Conservation (phyloP, 2,329 filamentous ascomycete genomes). For the Diplodia corticola region DNA sequence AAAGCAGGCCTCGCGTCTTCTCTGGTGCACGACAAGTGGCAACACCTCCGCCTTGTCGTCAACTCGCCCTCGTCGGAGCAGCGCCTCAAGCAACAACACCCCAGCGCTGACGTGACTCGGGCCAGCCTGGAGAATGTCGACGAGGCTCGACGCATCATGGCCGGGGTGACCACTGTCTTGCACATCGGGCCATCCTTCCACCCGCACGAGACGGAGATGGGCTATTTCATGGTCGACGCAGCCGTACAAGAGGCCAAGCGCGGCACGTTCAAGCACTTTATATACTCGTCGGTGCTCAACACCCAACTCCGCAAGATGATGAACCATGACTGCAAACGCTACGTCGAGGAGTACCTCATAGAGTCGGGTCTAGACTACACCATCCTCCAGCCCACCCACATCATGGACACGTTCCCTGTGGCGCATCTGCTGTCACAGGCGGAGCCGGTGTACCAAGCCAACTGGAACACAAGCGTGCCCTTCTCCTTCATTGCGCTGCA, state of each 20-base stretch:
- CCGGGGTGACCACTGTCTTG: slow-evolving; percentile 34
- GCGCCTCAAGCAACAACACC: slow-evolving; percentile 34
- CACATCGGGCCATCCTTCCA: slow-evolving; percentile 41
- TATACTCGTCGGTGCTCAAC: slow-evolving; percentile 38
- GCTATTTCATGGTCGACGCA: slow-evolving; percentile 42
- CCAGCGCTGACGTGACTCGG: slow-evolving; percentile 36
- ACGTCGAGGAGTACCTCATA: slow-evolving; percentile 40
- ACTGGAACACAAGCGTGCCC: slow-evolving; percentile 28
- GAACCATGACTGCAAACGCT: slow-evolving; percentile 41
- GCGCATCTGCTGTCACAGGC: slow-evolving; percentile 27
- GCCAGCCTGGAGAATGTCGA: slow-evolving; percentile 32
- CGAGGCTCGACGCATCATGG: slow-evolving; percentile 31
- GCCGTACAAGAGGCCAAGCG: slow-evolving; percentile 29
- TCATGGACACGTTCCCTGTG: slow-evolving; percentile 37
- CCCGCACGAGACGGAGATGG: slow-evolving; percentile 36
- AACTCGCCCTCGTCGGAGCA: slow-evolving; percentile 32
- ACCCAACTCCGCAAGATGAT: slow-evolving; percentile 38
- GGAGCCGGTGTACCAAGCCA: slow-evolving; percentile 27
- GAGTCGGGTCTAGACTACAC: slow-evolving; percentile 38
- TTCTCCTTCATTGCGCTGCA: slow-evolving; percentile 32
- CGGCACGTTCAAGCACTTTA: slow-evolving; percentile 37
- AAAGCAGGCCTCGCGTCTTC: slow-evolving; percentile 39
- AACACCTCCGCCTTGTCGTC: slow-evolving; percentile 38
- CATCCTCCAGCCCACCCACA: slow-evolving; percentile 39
- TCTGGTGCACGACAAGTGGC: slow-evolving; percentile 35